Conservation (phyloP, 495 filamentous ascomycete species). For the Pyronema domesticum region DNA sequence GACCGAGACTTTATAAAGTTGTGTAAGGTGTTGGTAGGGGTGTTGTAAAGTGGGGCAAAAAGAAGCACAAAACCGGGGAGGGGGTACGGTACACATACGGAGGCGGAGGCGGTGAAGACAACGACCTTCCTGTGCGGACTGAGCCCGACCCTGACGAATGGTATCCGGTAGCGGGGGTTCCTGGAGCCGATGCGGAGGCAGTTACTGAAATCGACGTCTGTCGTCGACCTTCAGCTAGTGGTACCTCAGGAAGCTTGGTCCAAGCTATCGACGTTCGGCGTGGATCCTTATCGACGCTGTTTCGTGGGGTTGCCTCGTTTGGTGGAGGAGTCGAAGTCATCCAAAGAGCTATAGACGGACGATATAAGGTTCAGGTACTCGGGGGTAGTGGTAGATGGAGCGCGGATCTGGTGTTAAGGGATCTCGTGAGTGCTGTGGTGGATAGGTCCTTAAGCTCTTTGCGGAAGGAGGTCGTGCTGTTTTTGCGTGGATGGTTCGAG, state of each 20-base stretch:
- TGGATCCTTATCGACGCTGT: conserved; percentile 12
- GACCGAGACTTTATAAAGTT: background rate
- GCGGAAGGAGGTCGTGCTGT: too few species aligned
- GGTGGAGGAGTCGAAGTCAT: conserved; percentile 21
- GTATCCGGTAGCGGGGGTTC: background rate
- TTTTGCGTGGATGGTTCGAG: too few species aligned
- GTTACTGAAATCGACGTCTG: background rate
- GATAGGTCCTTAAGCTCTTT: too few species aligned
- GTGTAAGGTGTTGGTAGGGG: background rate
- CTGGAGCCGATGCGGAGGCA: background rate
- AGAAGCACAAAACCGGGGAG: background rate
- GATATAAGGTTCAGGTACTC: conserved; percentile 1
- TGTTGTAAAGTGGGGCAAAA: background rate
- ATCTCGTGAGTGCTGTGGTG: too few species aligned
- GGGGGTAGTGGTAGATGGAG: too few species aligned
- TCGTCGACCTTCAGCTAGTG: conserved; percentile 15
- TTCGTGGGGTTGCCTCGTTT: conserved; percentile 10
- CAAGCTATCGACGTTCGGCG: conserved; percentile 22
- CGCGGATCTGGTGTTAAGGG: too few species aligned
- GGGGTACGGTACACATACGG: conserved; percentile 17
- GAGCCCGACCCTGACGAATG: background rate
- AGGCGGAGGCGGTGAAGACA: conserved; percentile 24
- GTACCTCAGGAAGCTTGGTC: conserved; percentile 20
- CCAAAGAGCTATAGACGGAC: conserved; percentile 10
- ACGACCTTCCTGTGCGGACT: conserved; percentile 11